Percentiles rank a stretch among this genome's conserved stretches.
These are phyloP conservation scores for Leccinum olivaceopallidum DNA, from an alignment of 768 basidiomycete genomes.

Conservation along the genomic window DNA sequence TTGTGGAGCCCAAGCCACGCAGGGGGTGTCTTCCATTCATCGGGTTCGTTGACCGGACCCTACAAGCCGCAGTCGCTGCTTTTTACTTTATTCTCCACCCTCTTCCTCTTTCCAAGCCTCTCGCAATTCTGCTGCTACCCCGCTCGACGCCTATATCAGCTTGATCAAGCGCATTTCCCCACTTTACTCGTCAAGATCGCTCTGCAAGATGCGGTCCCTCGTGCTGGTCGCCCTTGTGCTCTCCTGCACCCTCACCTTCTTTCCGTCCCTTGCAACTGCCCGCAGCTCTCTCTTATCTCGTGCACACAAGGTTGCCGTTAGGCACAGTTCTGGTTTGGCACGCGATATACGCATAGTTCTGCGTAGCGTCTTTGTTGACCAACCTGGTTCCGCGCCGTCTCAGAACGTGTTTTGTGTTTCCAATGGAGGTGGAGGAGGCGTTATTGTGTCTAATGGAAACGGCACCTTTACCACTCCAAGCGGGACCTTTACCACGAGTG, in stretches of 20 bases:
- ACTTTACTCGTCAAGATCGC: constrained; percentile 3
- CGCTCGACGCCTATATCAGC: background rate
- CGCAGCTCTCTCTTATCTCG: constrained; percentile 38
- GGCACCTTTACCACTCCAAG: constrained; percentile 25
- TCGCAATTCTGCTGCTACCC: background rate
- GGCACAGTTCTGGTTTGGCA: constrained; percentile 61
- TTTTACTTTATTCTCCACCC: constrained; percentile 16
- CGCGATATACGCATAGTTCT: constrained; percentile 71
- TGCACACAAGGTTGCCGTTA: constrained; percentile 55
- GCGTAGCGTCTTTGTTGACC: constrained; percentile 48
- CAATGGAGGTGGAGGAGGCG: constrained; percentile 17
- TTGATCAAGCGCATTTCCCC: background rate
- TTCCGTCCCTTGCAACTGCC: constrained; percentile 23
- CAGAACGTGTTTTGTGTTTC: constrained; percentile 39
- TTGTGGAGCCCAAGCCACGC: constrained; percentile 20
- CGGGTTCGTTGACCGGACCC: constrained; percentile 27
- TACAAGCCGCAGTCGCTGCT: constrained; percentile 4
- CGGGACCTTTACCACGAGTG: constrained; percentile 24
- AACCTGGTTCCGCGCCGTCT: constrained; percentile 33
- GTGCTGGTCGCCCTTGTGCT: constrained; percentile 34
- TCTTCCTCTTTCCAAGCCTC: background rate
- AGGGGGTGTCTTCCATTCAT: constrained; percentile 14
- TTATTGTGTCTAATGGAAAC: constrained; percentile 20
- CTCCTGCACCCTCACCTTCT: constrained; percentile 29
- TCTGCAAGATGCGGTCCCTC: constrained; percentile 27